phyloP scores from a whole-genome alignment of 2,329 filamentous ascomycete genomes.

The Fusarium sacchari region DNA sequence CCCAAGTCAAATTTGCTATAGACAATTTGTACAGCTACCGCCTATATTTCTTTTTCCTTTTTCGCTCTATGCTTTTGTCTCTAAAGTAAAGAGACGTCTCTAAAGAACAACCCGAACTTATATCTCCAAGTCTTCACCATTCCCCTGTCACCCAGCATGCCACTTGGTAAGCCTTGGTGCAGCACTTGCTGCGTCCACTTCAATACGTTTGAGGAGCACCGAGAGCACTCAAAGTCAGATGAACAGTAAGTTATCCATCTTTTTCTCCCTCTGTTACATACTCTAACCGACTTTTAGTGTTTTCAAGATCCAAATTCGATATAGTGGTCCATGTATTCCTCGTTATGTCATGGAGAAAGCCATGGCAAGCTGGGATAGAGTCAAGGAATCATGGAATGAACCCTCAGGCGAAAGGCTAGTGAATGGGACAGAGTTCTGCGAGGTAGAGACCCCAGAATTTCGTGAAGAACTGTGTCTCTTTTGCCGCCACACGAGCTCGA shows the following conservation, averaged over 20 bases:
- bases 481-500: background rate
- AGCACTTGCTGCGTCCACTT: background rate
- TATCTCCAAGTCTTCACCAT: background rate
- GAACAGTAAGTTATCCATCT: background rate
- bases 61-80: background rate
- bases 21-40: background rate
- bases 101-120: background rate
- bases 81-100: too few species aligned
- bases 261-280: accelerated
- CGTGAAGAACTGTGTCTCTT: background rate
- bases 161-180: background rate
- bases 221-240: slow-evolving; percentile 1
- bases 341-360: background rate
- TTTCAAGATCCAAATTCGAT: background rate
- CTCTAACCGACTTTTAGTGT: background rate
- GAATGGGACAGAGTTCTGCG: background rate
- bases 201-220: background rate
- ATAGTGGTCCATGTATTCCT: background rate
- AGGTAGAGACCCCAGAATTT: background rate
- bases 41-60: background rate
- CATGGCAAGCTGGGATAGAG: background rate
- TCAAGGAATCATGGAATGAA: background rate
- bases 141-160: background rate
- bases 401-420: background rate
- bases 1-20: background rate